phyloP scores from a whole-genome alignment of 345 rosid species.

The Lagerstroemia speciosa region DNA sequence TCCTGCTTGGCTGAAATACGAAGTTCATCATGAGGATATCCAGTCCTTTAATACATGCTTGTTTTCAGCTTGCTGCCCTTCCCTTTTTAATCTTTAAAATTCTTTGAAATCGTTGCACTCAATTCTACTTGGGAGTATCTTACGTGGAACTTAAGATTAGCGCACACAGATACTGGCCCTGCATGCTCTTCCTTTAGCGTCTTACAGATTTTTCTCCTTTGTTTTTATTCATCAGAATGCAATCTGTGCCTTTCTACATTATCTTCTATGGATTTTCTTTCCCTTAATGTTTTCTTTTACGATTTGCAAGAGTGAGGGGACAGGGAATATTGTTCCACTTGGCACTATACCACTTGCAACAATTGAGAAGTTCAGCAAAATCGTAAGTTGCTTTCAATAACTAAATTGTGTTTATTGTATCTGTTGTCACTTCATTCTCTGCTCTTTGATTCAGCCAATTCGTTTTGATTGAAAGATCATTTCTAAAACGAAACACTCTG shows the following conservation, averaged over 20 bases:
- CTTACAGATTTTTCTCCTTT: not conserved
- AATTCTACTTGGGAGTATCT: not conserved
- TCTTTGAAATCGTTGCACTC: not conserved
- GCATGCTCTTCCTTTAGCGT: not conserved
- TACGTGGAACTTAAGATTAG: too few relatives aligned
- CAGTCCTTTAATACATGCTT: too few relatives aligned
- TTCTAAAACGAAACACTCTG: too few relatives aligned
- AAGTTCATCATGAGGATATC: too few relatives aligned
- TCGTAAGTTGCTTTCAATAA: slow-evolving; percentile 38
- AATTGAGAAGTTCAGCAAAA: slow-evolving; percentile 87
- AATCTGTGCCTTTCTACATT: not conserved
- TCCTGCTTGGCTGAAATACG: too few relatives aligned
- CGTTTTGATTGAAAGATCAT: not conserved
- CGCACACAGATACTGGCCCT: too few relatives aligned
- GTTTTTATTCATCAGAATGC: not conserved
- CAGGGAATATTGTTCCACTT: slow-evolving; percentile 55
- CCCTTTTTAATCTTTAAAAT: too few relatives aligned
- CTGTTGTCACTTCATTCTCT: not conserved
- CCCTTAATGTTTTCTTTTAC: slow-evolving; percentile 9
- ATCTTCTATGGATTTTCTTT: slow-evolving; percentile 2
- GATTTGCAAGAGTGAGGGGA: slow-evolving; percentile 61
- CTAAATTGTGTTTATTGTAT: not conserved
- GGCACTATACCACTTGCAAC: slow-evolving; percentile 81
- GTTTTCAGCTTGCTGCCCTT: too few relatives aligned
- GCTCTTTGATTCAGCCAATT: not conserved